Percentiles rank a stretch among this genome's conserved stretches.
Conservation (phyloP, 1,284 basidiomycete genomes). For the Phellinidium pouzarii region DNA sequence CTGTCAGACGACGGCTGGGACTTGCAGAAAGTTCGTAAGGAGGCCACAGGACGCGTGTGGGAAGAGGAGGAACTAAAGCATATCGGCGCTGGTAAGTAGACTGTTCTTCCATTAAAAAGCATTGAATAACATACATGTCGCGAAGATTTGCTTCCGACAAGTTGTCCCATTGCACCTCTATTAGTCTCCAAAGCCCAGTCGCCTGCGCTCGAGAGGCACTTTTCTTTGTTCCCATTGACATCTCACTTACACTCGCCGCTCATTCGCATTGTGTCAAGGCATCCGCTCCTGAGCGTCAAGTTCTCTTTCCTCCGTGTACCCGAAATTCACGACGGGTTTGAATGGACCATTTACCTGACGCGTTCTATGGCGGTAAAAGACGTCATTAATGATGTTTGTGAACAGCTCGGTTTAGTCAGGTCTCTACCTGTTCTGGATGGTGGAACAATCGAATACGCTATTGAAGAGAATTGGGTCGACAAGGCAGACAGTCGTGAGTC, state of each 20-base stretch:
- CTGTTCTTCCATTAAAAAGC: not conserved
- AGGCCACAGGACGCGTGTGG: constrained; percentile 57
- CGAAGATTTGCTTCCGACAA: constrained; percentile 46
- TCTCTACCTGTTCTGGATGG: constrained; percentile 53
- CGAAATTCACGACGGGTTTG: constrained; percentile 69
- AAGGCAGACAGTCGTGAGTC: constrained; percentile 44
- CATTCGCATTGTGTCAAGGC: constrained; percentile 65
- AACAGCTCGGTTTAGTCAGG: constrained; percentile 66
- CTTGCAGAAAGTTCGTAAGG: constrained; percentile 53
- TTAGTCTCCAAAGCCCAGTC: constrained; percentile 33
- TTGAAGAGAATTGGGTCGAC: constrained; percentile 58
- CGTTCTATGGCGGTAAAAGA: constrained; percentile 45
- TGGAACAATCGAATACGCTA: constrained; percentile 54
- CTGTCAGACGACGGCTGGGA: constrained; percentile 56
- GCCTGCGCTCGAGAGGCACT: constrained; percentile 43
- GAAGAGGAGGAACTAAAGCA: constrained; percentile 59
- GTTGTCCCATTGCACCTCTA: constrained; percentile 44
- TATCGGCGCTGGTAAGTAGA: constrained; percentile 53
- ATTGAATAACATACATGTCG: not conserved
- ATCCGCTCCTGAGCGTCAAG: constrained; percentile 49
- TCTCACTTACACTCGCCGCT: constrained; percentile 62
- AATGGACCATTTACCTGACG: constrained; percentile 59
- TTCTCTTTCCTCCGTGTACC: constrained; percentile 66
- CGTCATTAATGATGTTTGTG: constrained; percentile 46
- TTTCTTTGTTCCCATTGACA: constrained; percentile 68